A percentile compares a stretch with the other conserved stretches of the same genome.
These are phyloP conservation scores for Boeremia exigua DNA, from an alignment of 2,329 filamentous ascomycete species.

Conservation along the genomic window DNA sequence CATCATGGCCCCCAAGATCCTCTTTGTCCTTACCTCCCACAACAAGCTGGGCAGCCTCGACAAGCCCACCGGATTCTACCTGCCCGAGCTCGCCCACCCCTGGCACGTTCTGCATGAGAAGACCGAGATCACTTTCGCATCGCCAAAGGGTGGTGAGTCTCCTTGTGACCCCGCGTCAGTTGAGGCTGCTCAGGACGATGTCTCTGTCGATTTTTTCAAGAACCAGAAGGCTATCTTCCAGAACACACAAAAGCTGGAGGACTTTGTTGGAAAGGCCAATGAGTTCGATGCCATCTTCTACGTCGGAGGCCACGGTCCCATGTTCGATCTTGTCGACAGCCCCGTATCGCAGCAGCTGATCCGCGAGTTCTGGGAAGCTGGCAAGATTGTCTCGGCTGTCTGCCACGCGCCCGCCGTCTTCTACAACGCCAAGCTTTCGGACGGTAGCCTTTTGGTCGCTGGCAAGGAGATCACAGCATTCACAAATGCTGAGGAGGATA, in stretches of 20 bases:
- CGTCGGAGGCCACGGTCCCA: conserved; percentile 66
- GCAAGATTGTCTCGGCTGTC: conserved; percentile 70
- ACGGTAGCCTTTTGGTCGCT: conserved; percentile 61
- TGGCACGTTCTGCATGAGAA: conserved; percentile 48
- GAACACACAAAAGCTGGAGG: conserved; percentile 64
- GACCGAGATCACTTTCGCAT: conserved; percentile 49
- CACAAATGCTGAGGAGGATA: conserved; percentile 63
- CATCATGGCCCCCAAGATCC: conserved; percentile 60
- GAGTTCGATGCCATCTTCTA: conserved; percentile 70
- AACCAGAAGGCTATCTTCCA: conserved; percentile 67
- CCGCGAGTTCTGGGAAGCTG: conserved; percentile 65
- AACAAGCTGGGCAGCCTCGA: conserved; percentile 51
- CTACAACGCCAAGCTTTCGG: conserved; percentile 59
- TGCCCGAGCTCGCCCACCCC: conserved; percentile 53
- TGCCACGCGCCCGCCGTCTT: conserved; percentile 73
- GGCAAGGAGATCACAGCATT: conserved; percentile 67
- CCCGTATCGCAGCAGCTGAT: conserved; percentile 64
- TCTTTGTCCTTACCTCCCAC: conserved; percentile 74
- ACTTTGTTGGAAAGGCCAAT: conserved; percentile 61
- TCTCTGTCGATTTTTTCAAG: conserved; percentile 50
- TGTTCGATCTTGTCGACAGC: conserved; percentile 70
- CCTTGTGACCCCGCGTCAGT: conserved; percentile 46
- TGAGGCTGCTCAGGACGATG: conserved; percentile 57
- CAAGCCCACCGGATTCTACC: conserved; percentile 72
- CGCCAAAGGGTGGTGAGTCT: conserved; percentile 47